These are phyloP conservation scores for Penicillium sp. DNA, from an alignment of 2,329 filamentous ascomycete genomes.

Conservation along the genomic window DNA sequence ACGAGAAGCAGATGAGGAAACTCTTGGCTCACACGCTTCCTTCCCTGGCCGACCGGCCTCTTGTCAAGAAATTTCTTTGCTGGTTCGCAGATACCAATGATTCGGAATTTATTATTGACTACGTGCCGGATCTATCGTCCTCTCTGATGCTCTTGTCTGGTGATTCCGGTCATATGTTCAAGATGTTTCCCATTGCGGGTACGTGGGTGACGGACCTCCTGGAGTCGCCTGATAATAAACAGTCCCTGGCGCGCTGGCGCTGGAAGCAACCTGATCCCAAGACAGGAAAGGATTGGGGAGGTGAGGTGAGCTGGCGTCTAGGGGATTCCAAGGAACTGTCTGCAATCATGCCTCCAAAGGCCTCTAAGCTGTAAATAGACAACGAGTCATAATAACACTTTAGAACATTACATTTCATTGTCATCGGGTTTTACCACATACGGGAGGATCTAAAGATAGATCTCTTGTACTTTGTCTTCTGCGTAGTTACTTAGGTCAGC, in stretches of 20 bases:
- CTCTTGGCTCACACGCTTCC: slow-evolving; percentile 57
- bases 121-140: slow-evolving; percentile 51
- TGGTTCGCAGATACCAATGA: slow-evolving; percentile 65
- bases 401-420: background rate
- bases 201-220: slow-evolving; percentile 56
- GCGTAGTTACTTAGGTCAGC: background rate
- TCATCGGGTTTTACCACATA: background rate
- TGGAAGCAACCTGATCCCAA: slow-evolving; percentile 49
- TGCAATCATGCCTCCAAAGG: slow-evolving; percentile 20
- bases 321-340: slow-evolving; percentile 37
- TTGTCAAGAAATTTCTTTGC: slow-evolving; percentile 61
- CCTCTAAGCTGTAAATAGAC: slow-evolving; percentile 23
- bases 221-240: slow-evolving; percentile 38
- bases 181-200: slow-evolving; percentile 63
- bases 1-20: slow-evolving; percentile 55
- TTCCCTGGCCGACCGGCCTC: slow-evolving; percentile 54
- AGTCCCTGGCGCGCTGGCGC: slow-evolving; percentile 52
- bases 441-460: background rate
- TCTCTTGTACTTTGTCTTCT: background rate
- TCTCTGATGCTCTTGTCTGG: slow-evolving; percentile 56
- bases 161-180: slow-evolving; percentile 64
- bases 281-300: slow-evolving; percentile 42
- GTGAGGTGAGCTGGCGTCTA: slow-evolving; percentile 52
- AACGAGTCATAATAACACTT: background rate
- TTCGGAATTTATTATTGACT: slow-evolving; percentile 63